phyloP scores from a whole-genome alignment of 768 basidiomycete genomes.

The Naematelia encephala region DNA sequence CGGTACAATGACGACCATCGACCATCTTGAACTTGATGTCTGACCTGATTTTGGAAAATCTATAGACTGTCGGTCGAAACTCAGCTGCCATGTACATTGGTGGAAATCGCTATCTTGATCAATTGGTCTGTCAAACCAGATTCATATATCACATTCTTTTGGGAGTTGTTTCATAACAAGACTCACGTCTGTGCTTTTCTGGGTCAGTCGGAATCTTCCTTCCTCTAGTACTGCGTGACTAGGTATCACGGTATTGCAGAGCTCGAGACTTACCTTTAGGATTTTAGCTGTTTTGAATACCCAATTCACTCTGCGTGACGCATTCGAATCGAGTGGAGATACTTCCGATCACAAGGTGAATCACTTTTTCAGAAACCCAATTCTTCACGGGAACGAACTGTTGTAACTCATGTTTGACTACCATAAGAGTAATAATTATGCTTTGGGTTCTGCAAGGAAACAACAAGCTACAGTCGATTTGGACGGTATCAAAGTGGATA shows the following conservation, averaged over 20 bases:
- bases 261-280: neutral
- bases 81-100: conserved; percentile 10
- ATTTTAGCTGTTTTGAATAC: neutral
- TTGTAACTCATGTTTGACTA: no score
- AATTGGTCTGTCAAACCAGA: neutral
- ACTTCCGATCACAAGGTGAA: neutral
- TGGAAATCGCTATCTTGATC: neutral
- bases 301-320: neutral
- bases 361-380: no score
- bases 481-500: conserved; percentile 1
- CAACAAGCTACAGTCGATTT: conserved; percentile 3
- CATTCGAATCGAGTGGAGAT: neutral
- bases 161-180: conserved; percentile 1
- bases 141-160: neutral
- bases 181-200: conserved; percentile 1
- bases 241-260: neutral
- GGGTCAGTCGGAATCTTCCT: neutral
- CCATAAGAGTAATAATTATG: neutral
- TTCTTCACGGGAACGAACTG: no score
- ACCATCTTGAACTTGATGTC: no score
- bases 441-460: no score
- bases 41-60: no score
- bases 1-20: neutral
- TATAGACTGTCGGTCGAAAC: conserved; percentile 13
- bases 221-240: neutral